phyloP scores from a whole-genome alignment of 352 stramenopile genomes.

The Pythium folliculosum region DNA sequence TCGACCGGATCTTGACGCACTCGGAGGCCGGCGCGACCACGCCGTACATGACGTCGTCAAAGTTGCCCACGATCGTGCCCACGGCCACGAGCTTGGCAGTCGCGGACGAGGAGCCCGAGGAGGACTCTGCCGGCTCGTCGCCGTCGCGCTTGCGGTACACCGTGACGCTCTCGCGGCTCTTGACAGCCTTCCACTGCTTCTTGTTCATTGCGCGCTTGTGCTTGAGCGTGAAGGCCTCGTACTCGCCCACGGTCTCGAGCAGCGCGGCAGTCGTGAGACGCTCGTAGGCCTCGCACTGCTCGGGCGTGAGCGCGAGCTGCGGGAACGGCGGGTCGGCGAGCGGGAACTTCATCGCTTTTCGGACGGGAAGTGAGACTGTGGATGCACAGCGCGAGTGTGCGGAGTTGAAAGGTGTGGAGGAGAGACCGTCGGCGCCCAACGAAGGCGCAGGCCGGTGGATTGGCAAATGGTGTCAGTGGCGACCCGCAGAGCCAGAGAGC shows the following conservation, averaged over 20 bases:
- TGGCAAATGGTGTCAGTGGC: neutral
- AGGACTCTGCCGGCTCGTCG: neutral
- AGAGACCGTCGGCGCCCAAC: neutral
- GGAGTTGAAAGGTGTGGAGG: neutral
- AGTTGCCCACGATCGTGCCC: conserved; percentile 11
- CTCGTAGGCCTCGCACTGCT: conserved; percentile 43
- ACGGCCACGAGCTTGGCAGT: conserved; percentile 13
- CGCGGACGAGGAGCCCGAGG: neutral
- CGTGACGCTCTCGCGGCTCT: conserved; percentile 8
- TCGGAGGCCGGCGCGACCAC: conserved; percentile 34
- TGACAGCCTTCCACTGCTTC: conserved; percentile 18
- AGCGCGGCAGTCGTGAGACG: conserved; percentile 6
- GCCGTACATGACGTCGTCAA: conserved; percentile 25
- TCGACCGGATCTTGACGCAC: conserved; percentile 15
- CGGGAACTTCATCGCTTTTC: conserved; percentile 23
- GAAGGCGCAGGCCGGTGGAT: neutral
- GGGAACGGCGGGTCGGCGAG: conserved; percentile 26
- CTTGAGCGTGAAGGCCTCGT: conserved; percentile 1
- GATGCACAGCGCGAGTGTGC: no score
- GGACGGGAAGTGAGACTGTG: neutral
- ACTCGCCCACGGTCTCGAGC: conserved; percentile 5
- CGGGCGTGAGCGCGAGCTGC: conserved; percentile 40
- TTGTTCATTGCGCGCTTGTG: conserved; percentile 5
- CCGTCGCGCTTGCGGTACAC: conserved; percentile 7
- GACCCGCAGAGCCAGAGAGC: neutral